Base-by-base conservation (phyloP, 768 basidiomycete species). In the Mycena vulgaris region DNA sequence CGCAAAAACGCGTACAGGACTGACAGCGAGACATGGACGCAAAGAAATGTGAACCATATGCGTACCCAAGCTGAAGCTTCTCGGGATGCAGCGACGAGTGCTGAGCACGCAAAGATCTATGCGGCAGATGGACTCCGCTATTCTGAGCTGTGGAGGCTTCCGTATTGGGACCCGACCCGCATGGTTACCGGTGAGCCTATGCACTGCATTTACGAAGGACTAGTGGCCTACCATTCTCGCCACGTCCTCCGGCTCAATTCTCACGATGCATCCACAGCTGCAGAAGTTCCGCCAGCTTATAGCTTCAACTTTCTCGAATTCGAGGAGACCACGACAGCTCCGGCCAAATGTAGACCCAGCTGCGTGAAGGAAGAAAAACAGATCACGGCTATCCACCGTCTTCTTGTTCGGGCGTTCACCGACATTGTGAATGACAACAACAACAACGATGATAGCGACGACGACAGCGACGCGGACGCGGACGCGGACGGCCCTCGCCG, bases 171-270 rank as follows among this genome's bases (percentile, higher is more conserved):
- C 39, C 76, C 80, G 0, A 60, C 75, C 2, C 59, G 65, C 5
- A 72, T 73, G 62, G 69, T 73, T 17, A 64, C 79, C 49, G 63
- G 78, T 28, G 78, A 81, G 42, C 68, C 78, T 7, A 81, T 82
- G 80, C 80, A 81, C 66, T 69, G 62, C 52, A 62, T 80, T 28
- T 67, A 72, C 21, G 64, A 76, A 25, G 75, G 77, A 58, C 47
- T 72, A 16, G n/a, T 76, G n/a, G 30, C 68, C 14, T 55, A 59
- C 19, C 76, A 76, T 55, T 71, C 53, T 27, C 65, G 52, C 16
- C 23, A 68, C 21, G 71, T 75, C 23, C 69, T 68, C 51, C 51
- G 52, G 23, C 69, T 71, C 35, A 56, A 68, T 37, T 13, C 52
- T 21, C 35, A 60, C 16, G 56, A 31, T 57, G 51, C 59, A 14